These are phyloP conservation scores for Paraphaeosphaeria sporulosa DNA, from an alignment of 2,329 filamentous ascomycete genomes.

Conservation along the genomic window DNA sequence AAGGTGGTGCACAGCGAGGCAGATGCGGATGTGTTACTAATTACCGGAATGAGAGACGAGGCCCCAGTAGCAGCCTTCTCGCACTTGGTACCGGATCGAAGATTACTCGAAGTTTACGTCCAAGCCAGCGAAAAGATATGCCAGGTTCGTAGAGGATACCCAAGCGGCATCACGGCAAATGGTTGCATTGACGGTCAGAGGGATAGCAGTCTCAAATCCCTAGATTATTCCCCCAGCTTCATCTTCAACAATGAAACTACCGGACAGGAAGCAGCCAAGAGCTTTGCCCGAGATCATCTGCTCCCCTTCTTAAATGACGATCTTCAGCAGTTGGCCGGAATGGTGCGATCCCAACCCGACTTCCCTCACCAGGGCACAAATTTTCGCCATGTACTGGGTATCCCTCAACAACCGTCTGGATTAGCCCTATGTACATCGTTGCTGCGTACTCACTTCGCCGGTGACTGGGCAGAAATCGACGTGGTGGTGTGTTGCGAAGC, in stretches of 20 bases:
- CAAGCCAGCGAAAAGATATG: slow-evolving; percentile 50
- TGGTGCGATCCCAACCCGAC: slow-evolving; percentile 59
- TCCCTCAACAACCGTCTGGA: slow-evolving; percentile 61
- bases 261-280: slow-evolving; percentile 50
- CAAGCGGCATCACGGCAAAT: slow-evolving; percentile 18
- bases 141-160: slow-evolving; percentile 44
- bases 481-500: slow-evolving; percentile 63
- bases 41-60: slow-evolving; percentile 70
- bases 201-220: slow-evolving; percentile 24
- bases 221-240: slow-evolving; percentile 53
- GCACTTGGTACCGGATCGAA: slow-evolving; percentile 62
- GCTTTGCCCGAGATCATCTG: slow-evolving; percentile 54
- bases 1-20: slow-evolving; percentile 51
- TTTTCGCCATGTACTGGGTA: slow-evolving; percentile 67
- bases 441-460: slow-evolving; percentile 55
- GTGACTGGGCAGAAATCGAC: slow-evolving; percentile 57
- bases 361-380: slow-evolving; percentile 61
- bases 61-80: slow-evolving; percentile 63
- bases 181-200: slow-evolving; percentile 23
- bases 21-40: slow-evolving; percentile 62
- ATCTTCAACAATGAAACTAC: slow-evolving; percentile 61
- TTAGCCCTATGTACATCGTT: slow-evolving; percentile 61
- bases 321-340: slow-evolving; percentile 56
- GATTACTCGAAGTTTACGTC: slow-evolving; percentile 63
- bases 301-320: slow-evolving; percentile 58